Evolutionary conservation across 2,329 filamentous ascomycete genomes (phyloP).

Genomic region (Pseudomassariella vexata): DNA sequence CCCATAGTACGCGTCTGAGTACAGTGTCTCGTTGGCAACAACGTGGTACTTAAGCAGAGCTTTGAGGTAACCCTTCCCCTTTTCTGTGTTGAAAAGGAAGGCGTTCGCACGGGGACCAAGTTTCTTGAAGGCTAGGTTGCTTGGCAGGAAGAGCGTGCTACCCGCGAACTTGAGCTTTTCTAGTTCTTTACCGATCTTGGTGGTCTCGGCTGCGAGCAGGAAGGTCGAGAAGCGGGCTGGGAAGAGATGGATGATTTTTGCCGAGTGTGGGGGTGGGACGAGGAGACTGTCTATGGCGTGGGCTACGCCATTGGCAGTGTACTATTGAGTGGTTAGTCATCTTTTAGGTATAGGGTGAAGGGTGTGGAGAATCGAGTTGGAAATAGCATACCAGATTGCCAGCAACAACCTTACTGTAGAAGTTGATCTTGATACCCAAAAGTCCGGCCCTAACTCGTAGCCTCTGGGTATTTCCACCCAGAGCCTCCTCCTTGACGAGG

Average conservation of each 20-base stretch:
- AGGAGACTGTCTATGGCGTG: slow-evolving; percentile 72
- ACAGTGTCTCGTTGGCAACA: slow-evolving; percentile 36
- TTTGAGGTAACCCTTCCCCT: slow-evolving; percentile 68
- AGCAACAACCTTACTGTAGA: slow-evolving; percentile 65
- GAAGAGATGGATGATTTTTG: slow-evolving; percentile 51
- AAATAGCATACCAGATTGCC: slow-evolving; percentile 64
- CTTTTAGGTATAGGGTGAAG: background rate
- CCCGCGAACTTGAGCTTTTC: slow-evolving; percentile 52
- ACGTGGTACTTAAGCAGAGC: slow-evolving; percentile 48
- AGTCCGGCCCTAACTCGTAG: slow-evolving; percentile 61
- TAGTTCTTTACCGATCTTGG: slow-evolving; percentile 59
- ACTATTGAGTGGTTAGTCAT: slow-evolving; percentile 32
- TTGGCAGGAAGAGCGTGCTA: slow-evolving; percentile 75
- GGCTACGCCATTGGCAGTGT: slow-evolving; percentile 73
- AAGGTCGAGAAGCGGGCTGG: slow-evolving; percentile 75
- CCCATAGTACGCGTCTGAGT: slow-evolving; percentile 76
- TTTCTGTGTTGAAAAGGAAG: slow-evolving; percentile 75
- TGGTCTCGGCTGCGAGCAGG: slow-evolving; percentile 67
- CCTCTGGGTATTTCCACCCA: slow-evolving; percentile 66
- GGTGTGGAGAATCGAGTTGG: background rate
- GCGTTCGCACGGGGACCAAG: slow-evolving; percentile 70
- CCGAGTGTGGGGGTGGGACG: slow-evolving; percentile 65
- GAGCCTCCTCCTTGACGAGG: slow-evolving; percentile 47
- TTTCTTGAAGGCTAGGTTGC: slow-evolving; percentile 72
- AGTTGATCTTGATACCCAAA: slow-evolving; percentile 66